Percentiles rank a stretch among this genome's conserved stretches.
These are phyloP conservation scores for Echria macrotheca DNA, from an alignment of 495 filamentous ascomycete genomes.

Conservation along the genomic window DNA sequence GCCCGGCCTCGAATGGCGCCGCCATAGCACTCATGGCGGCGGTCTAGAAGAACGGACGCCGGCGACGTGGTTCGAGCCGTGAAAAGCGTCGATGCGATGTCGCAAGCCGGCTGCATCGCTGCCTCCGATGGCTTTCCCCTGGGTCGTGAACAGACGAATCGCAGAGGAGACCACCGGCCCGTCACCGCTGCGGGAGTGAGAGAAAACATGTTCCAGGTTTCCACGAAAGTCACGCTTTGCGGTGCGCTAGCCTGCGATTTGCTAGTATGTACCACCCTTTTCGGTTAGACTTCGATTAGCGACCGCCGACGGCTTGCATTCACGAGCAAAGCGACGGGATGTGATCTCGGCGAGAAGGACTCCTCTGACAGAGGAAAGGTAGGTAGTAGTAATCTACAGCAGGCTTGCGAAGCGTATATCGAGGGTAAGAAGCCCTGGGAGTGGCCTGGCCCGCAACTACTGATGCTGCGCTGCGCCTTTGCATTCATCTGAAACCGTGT, in stretches of 20 bases:
- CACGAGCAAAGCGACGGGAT: not conserved
- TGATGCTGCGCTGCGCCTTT: conserved; percentile 3
- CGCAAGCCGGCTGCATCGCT: not conserved
- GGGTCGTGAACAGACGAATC: conserved; percentile 4
- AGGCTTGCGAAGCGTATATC: not conserved
- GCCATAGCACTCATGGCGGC: too few species aligned
- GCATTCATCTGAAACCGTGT: conserved; percentile 15
- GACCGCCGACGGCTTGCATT: too few species aligned
- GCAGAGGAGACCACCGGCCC: not conserved
- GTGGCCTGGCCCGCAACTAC: too few species aligned
- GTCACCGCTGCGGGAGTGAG: not conserved
- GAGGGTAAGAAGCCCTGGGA: too few species aligned
- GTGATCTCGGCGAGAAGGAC: too few species aligned
- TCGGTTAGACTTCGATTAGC: too few species aligned
- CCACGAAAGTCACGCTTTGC: not conserved
- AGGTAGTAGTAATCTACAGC: not conserved
- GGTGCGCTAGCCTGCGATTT: conserved; percentile 3
- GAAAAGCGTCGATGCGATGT: not conserved
- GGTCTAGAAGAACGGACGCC: too few species aligned
- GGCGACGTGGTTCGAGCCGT: too few species aligned
- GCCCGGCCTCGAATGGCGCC: too few species aligned
- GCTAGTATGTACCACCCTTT: conserved; percentile 2
- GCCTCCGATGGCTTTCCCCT: conserved; percentile 1
- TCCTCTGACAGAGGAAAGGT: too few species aligned
- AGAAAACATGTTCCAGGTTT: not conserved